Base-by-base conservation (phyloP, 257 asterid species). In the Hygrophila difformis region DNA sequence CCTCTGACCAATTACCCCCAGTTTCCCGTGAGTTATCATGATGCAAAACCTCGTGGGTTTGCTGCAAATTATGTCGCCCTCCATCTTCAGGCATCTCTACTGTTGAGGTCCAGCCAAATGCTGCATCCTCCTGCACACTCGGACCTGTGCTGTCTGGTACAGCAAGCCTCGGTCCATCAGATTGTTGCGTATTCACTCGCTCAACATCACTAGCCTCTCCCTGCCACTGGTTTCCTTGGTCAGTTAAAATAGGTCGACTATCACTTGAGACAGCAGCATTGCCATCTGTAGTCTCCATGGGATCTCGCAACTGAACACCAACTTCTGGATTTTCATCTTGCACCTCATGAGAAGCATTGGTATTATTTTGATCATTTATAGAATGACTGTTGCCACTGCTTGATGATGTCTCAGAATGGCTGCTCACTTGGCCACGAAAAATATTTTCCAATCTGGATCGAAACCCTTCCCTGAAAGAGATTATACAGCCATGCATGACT, bases 381-480 rank as follows among this genome's bases (percentile, higher is more conserved):
- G 67, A 68, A 61, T 67, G 74, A 43, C 11, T 47, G 63, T 59
- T 54, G 59, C 43, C 56, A 72, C 49, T 48, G 50, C 53, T 42
- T 46, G 75, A 51, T 43, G 78, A 56, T 50, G 63, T 55, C 73
- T 74, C 87, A 17, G 73, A 62, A 56, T 66, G 69, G 72, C 77
- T 74, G 79, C 82, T 83, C 64, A 58, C 93, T 65, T 78, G 95
- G 44, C 81, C 93, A 53, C 71, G 85, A 17, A 70, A 83, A 52
- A 75, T 64, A 63, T 65, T 81, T 60, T 77, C 99, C 72, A 76
- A 59, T 64, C 93, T 78, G 65, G 77, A 83, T 63, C 83, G 83
- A 63, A 86, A 81, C 56, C 97, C 97, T 53, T 82, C 95, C 78
- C 95, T 84, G 80, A 44, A 64, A 42, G 49, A 55, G 60, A 72